Evolutionary conservation across 306 rosid genomes (phyloP).

Genomic region (Castanea crenata): DNA sequence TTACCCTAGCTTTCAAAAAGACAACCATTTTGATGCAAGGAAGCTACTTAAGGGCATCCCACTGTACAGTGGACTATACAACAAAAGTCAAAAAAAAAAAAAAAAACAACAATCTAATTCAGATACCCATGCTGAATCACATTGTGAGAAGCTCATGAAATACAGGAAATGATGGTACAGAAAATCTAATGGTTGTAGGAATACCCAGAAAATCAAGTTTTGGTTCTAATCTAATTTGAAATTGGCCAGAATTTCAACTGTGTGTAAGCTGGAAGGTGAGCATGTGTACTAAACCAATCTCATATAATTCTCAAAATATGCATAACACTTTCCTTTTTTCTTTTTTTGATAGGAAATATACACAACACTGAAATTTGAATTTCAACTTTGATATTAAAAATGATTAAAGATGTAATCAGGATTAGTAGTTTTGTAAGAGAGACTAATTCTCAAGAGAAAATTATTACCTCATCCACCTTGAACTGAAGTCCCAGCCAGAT

Average conservation of each 20-base stretch:
- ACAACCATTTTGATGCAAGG: neutral
- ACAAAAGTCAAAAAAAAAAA: too few species aligned
- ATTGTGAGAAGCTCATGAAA: too few species aligned
- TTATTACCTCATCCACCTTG: constrained; percentile 90
- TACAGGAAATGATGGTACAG: too few species aligned
- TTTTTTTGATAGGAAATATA: neutral
- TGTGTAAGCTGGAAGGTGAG: too few species aligned
- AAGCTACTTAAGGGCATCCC: neutral
- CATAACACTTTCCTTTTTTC: neutral
- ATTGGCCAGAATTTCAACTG: neutral
- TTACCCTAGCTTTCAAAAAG: neutral
- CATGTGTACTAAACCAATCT: neutral
- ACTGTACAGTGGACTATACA: too few species aligned
- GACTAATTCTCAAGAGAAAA: neutral
- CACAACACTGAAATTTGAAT: neutral
- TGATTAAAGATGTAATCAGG: neutral
- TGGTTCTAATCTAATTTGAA: neutral
- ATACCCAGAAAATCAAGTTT: neutral
- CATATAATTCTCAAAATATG: neutral
- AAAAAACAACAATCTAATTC: too few species aligned
- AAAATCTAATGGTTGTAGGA: neutral
- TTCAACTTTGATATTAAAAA: neutral
- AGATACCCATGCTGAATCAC: too few species aligned
- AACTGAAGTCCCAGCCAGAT: constrained; percentile 96
- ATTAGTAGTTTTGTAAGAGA: neutral